These are phyloP conservation scores for Cladorrhinum samala DNA, from an alignment of 495 filamentous ascomycete species.

Conservation along the genomic window DNA sequence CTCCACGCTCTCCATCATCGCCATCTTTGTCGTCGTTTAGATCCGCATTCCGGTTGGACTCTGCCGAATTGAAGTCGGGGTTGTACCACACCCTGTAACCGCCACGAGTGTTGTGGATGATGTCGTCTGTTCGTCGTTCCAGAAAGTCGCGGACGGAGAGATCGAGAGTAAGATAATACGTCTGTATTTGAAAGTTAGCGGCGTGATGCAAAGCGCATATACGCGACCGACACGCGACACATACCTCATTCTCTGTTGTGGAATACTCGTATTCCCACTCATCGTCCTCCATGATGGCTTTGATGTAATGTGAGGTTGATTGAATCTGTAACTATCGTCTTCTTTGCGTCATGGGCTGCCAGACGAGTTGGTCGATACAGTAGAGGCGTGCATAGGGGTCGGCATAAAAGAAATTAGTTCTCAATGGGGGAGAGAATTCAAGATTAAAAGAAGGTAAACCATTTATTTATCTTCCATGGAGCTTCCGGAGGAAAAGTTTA, in stretches of 20 bases:
- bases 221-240: neutral
- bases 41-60: constrained; percentile 13
- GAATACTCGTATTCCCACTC: constrained; percentile 59
- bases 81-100: constrained; percentile 35
- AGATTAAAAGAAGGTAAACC: too few species aligned
- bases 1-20: constrained; percentile 26
- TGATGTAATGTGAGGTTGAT: neutral
- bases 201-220: neutral
- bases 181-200: constrained; percentile 26
- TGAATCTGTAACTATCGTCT: neutral
- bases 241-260: constrained; percentile 47
- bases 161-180: constrained; percentile 52
- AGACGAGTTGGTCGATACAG: too few species aligned
- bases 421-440: too few species aligned
- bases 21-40: constrained; percentile 26
- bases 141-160: constrained; percentile 46
- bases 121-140: constrained; percentile 26
- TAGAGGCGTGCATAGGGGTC: too few species aligned
- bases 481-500: neutral
- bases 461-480: too few species aligned
- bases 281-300: constrained; percentile 27
- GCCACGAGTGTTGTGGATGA: constrained; percentile 24
- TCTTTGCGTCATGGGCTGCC: too few species aligned
- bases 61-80: constrained; percentile 25
- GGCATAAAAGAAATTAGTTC: too few species aligned